Percentiles rank a stretch among this genome's conserved stretches.
phyloP scores from a whole-genome alignment of 495 filamentous ascomycete genomes.

The Penicillium cataractarum region DNA sequence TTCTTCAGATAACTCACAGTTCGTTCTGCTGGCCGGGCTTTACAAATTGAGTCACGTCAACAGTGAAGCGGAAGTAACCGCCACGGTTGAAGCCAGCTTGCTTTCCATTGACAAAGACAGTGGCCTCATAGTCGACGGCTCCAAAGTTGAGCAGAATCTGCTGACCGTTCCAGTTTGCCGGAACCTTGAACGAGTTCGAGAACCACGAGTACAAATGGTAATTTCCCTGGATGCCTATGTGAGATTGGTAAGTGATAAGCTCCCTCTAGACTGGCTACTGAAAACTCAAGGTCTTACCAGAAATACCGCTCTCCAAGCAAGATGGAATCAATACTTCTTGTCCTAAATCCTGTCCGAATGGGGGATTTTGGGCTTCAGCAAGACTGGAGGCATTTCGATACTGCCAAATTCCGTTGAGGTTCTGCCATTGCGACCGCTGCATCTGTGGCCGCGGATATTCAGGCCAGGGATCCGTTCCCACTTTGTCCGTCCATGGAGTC shows the following conservation, averaged over 20 bases:
- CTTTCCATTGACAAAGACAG: slow-evolving; percentile 64
- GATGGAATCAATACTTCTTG: slow-evolving; percentile 64
- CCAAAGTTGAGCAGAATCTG: slow-evolving; percentile 65
- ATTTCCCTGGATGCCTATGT: slow-evolving; percentile 54
- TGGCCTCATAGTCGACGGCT: slow-evolving; percentile 69
- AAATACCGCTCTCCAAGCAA: slow-evolving; percentile 62
- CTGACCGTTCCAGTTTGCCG: slow-evolving; percentile 47
- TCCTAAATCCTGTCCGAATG: slow-evolving; percentile 42
- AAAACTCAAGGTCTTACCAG: slow-evolving; percentile 34
- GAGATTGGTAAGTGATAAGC: slow-evolving; percentile 15
- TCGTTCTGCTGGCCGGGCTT: slow-evolving; percentile 49
- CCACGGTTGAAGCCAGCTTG: slow-evolving; percentile 58
- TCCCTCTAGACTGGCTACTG: background rate
- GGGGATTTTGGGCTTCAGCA: slow-evolving; percentile 45
- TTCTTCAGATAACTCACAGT: slow-evolving; percentile 29
- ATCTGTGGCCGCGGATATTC: slow-evolving; percentile 68
- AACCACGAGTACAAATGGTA: slow-evolving; percentile 62
- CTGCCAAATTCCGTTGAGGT: slow-evolving; percentile 69
- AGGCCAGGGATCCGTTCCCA: slow-evolving; percentile 66
- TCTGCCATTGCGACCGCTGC: slow-evolving; percentile 61
- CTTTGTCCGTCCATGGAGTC: slow-evolving; percentile 64
- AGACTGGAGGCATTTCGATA: slow-evolving; percentile 51
- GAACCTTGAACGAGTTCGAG: slow-evolving; percentile 58
- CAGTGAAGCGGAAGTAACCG: slow-evolving; percentile 63
- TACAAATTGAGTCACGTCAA: slow-evolving; percentile 60